Conservation (phyloP, 148 eudicot genomes). For the Amaranthus cruentus region DNA sequence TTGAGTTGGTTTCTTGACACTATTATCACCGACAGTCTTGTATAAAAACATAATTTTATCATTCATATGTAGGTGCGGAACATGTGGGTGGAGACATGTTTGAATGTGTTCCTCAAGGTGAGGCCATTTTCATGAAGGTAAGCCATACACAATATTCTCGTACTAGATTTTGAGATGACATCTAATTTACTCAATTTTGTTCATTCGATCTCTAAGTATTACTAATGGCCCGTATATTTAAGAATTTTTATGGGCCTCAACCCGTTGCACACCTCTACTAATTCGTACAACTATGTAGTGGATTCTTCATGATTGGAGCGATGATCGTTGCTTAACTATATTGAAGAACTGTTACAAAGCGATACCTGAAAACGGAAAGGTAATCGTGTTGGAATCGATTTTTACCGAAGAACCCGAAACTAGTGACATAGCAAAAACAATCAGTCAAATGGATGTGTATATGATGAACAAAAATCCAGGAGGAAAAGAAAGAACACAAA, state of each 20-base stretch:
- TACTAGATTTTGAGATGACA: too few species aligned
- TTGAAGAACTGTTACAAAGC: slow-evolving; percentile 37
- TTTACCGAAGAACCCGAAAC: slow-evolving; percentile 20
- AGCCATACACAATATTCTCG: too few species aligned
- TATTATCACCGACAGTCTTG: background rate
- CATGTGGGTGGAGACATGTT: slow-evolving; percentile 32
- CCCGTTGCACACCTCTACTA: background rate
- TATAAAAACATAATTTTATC: background rate
- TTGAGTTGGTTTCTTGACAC: background rate
- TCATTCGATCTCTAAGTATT: too few species aligned
- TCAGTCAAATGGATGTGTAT: slow-evolving; percentile 28
- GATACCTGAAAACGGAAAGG: slow-evolving; percentile 35
- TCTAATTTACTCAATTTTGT: too few species aligned
- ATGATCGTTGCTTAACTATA: slow-evolving; percentile 35
- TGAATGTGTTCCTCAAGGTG: slow-evolving; percentile 28
- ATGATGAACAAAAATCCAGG: slow-evolving; percentile 38
- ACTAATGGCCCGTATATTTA: too few species aligned
- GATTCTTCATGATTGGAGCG: slow-evolving; percentile 49
- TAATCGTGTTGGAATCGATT: slow-evolving; percentile 34
- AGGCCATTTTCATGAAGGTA: slow-evolving; percentile 30
- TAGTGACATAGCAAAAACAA: slow-evolving; percentile 10
- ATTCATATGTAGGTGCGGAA: slow-evolving; percentile 16
- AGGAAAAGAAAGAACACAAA: slow-evolving; percentile 30
- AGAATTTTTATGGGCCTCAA: too few species aligned
- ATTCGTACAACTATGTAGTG: slow-evolving; percentile 18